A percentile compares a stretch with the other conserved stretches of the same genome.
Evolutionary conservation across 2,329 filamentous ascomycete genomes (phyloP).

Genomic region (Sarocladium strictum): DNA sequence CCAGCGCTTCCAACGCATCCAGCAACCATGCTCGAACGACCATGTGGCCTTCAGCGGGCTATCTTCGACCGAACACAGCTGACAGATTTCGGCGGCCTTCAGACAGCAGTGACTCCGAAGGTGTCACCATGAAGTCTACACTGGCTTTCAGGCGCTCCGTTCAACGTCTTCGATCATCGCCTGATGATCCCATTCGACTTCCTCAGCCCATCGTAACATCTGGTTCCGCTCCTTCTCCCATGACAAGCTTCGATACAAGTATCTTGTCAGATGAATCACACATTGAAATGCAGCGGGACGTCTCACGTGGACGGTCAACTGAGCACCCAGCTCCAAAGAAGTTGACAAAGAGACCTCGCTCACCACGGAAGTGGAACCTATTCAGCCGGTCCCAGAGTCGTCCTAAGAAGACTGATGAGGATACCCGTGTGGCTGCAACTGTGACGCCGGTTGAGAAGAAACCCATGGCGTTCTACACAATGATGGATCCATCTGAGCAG

Average conservation of each 20-base stretch:
- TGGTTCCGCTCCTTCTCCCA: constrained; percentile 37
- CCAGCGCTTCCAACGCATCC: constrained; percentile 32
- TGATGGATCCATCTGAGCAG: constrained; percentile 54
- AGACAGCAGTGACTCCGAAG: constrained; percentile 52
- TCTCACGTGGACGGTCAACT: constrained; percentile 23
- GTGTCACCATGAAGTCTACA: constrained; percentile 39
- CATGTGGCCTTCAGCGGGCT: constrained; percentile 49
- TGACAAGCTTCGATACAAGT: constrained; percentile 52
- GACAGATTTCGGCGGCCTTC: constrained; percentile 38
- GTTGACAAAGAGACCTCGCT: constrained; percentile 46
- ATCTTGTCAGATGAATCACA: constrained; percentile 53
- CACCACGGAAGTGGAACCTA: constrained; percentile 58
- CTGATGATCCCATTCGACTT: constrained; percentile 39
- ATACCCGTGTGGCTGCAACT: constrained; percentile 37
- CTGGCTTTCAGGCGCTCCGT: constrained; percentile 50
- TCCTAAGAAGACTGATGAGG: constrained; percentile 31
- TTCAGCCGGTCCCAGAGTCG: constrained; percentile 50
- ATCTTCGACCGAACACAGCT: constrained; percentile 19
- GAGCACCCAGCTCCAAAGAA: constrained; percentile 40
- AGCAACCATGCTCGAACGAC: constrained; percentile 35
- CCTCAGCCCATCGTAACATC: constrained; percentile 48
- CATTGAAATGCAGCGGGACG: constrained; percentile 32
- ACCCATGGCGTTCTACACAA: constrained; percentile 53
- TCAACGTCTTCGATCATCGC: constrained; percentile 41
- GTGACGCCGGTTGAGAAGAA: constrained; percentile 45